Conservation (phyloP, 78 protist species). For the Anaeramoeba flamelloides region DNA sequence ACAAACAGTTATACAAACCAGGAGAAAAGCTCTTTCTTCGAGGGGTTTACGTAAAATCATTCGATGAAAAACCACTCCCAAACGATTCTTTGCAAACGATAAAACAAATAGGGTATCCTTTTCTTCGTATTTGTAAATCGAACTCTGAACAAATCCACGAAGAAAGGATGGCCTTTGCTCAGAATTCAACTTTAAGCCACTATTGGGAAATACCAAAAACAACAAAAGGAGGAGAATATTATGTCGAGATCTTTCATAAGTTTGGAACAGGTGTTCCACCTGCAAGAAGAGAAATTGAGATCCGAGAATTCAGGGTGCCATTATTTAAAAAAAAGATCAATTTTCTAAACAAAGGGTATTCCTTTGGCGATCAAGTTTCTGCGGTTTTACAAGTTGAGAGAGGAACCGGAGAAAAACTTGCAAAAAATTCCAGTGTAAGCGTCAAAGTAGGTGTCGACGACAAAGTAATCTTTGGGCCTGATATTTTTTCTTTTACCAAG, state of each 20-base stretch:
- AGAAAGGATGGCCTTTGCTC: too few relatives aligned
- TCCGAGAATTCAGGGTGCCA: neutral
- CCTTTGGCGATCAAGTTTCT: neutral
- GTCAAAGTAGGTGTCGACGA: too few relatives aligned
- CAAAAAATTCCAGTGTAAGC: neutral
- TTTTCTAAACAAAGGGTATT: neutral
- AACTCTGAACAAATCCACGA: too few relatives aligned
- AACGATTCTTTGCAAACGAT: too few relatives aligned
- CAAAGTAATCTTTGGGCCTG: neutral
- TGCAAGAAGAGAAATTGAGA: neutral
- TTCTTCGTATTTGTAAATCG: too few relatives aligned
- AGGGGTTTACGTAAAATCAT: too few relatives aligned
- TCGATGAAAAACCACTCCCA: too few relatives aligned
- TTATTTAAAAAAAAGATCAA: neutral
- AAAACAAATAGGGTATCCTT: too few relatives aligned
- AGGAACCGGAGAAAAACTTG: neutral
- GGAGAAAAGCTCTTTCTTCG: neutral
- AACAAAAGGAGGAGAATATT: conserved; percentile 2
- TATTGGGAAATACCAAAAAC: neutral
- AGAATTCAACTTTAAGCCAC: too few relatives aligned
- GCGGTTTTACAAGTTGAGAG: neutral
- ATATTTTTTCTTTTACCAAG: neutral
- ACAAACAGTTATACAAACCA: neutral
- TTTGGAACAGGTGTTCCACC: neutral
- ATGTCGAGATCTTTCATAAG: neutral